Evolutionary conservation across 768 basidiomycete genomes (phyloP), one percentile per base, ranked within the genome.

Genomic region (Leccinum pellstonianum): DNA sequence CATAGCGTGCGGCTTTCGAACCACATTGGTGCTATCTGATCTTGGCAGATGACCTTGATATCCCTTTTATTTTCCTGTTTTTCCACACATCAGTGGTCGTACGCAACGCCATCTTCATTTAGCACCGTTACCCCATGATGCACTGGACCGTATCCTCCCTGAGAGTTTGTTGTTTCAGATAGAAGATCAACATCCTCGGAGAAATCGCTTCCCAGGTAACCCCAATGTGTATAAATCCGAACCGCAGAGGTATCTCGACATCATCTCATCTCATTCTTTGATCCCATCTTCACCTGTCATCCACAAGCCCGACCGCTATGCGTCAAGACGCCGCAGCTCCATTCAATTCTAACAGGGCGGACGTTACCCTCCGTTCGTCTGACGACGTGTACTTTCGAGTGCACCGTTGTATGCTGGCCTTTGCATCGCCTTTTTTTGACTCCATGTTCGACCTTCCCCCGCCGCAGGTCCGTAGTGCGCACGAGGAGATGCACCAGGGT

Each of bases 301-400:
- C 50, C 43, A 38, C 37, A 23, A 41, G 7, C 53, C 50, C 43
- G 9, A 52, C 57, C 53, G 23, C 43, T 7, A 71, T 73, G 70
- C 54, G 38, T 12, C 58, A 54, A 55, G 65, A 67, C 48, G 72
- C 72, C 19, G 27, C 58, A 60, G 46, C 68, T 6, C 82, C 83
- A 1, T 85, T 85, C 68, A 69, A 84, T 55, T 70, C 78, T 51
- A 71, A 72, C 21, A 76, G 77, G 55, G 80, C 81, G 43, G 82
- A 85, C 58, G 71, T 85, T 43, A 76, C 82, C 60, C 68, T 86
- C 43, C 78, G 79, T 56, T 80, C 85, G 9, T 82, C 80, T 37
- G 84, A 86, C 55, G 51, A 65, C 33, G 54, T 72, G 12, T 61
- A 72, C 43, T 68, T 67, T 41, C 52, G 63, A 23, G 65, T 70